A percentile compares a stretch with the other conserved stretches of the same genome.
phyloP scores from a whole-genome alignment of 768 basidiomycete genomes.

The Erythrobasidium yunnanense region DNA sequence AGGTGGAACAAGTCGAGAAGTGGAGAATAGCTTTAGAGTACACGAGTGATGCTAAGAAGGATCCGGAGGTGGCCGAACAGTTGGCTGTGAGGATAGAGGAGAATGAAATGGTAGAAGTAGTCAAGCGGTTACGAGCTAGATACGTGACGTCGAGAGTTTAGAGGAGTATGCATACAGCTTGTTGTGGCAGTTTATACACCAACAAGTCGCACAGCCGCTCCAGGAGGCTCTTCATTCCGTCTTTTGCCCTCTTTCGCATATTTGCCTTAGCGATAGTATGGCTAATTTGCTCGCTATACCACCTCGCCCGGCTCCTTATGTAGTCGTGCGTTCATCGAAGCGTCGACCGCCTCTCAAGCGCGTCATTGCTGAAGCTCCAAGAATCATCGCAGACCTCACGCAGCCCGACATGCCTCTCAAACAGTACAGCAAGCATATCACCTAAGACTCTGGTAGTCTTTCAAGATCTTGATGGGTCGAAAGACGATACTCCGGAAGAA shows the following conservation, averaged over 20 bases:
- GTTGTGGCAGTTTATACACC: not conserved
- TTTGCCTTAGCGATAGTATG: too few relatives aligned
- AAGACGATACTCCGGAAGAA: not conserved
- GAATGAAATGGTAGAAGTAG: not conserved
- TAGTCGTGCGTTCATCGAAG: not conserved
- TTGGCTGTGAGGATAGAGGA: not conserved
- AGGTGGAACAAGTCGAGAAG: constrained; percentile 58
- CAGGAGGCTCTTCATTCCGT: too few relatives aligned
- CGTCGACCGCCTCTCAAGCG: not conserved
- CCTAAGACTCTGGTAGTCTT: not conserved
- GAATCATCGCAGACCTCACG: not conserved
- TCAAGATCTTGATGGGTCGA: constrained; percentile 11
- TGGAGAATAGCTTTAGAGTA: constrained; percentile 63
- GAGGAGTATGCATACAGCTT: not conserved
- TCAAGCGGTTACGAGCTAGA: not conserved
- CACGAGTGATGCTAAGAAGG: not conserved
- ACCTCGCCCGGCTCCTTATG: not conserved
- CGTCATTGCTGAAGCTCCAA: not conserved
- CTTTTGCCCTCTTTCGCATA: too few relatives aligned
- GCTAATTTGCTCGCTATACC: not conserved
- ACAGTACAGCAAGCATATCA: not conserved
- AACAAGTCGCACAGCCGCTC: too few relatives aligned
- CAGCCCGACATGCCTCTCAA: not conserved
- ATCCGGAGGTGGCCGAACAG: not conserved
- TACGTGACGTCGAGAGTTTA: not conserved